phyloP scores from a whole-genome alignment of 202 grass and related monocot genomes.

The Hordeum pubiflorum region DNA sequence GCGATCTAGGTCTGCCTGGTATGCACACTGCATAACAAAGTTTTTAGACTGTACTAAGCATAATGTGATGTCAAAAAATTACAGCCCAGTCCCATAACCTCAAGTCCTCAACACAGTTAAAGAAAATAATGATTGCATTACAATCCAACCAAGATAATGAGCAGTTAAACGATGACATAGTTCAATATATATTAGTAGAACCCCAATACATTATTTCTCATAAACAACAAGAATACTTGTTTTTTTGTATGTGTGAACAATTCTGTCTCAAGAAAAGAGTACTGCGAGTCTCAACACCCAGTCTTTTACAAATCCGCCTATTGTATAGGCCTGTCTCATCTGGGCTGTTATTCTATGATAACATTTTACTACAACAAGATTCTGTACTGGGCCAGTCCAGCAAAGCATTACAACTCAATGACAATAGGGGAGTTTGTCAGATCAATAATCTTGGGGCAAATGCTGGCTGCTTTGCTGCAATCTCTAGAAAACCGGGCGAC shows the following conservation, averaged over 20 bases:
- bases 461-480: neutral
- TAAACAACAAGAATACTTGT: neutral
- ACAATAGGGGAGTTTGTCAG: slow-evolving; percentile 51
- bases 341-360: neutral
- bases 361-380: neutral
- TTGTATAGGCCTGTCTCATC: neutral
- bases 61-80: neutral
- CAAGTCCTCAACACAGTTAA: neutral
- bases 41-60: no score
- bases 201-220: neutral
- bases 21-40: neutral
- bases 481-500: slow-evolving; percentile 10
- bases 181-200: neutral
- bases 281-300: neutral
- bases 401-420: slow-evolving; percentile 41
- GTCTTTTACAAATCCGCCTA: neutral
- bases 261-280: neutral
- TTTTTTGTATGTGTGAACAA: neutral
- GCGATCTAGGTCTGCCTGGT: neutral
- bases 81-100: neutral
- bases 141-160: neutral
- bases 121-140: neutral
- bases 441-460: slow-evolving; percentile 43
- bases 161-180: neutral
- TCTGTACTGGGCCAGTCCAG: neutral